These are phyloP conservation scores for Lablab purpureus DNA, from an alignment of 306 rosid species.

Conservation along the genomic window DNA sequence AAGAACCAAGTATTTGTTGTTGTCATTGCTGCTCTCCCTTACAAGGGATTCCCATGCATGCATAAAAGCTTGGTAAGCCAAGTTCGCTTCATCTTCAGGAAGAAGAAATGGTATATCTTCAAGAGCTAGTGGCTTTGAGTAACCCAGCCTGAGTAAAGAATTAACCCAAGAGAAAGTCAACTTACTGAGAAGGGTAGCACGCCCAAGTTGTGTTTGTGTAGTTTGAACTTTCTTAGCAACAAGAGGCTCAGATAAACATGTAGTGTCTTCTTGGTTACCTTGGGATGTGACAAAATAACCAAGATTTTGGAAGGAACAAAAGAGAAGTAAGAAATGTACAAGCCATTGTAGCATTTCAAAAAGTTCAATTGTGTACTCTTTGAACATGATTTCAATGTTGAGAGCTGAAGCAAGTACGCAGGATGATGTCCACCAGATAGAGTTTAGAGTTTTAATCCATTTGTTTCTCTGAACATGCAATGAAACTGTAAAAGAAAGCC, in stretches of 20 bases:
- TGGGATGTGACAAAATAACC: neutral
- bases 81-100: neutral
- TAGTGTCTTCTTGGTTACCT: neutral
- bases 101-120: conserved; percentile 5
- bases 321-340: conserved; percentile 19
- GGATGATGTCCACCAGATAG: conserved; percentile 10
- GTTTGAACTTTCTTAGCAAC: neutral
- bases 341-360: conserved; percentile 12
- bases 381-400: neutral
- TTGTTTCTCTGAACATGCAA: conserved; percentile 18
- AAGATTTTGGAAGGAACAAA: conserved; percentile 5
- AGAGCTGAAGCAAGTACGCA: conserved; percentile 17
- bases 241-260: neutral
- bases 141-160: conserved; percentile 7
- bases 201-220: neutral
- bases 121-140: conserved; percentile 12
- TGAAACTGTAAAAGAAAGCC: neutral
- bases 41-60: conserved; percentile 10
- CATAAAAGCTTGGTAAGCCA: neutral
- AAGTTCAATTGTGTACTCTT: neutral
- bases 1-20: neutral
- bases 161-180: conserved; percentile 26
- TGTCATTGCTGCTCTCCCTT: neutral
- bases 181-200: neutral
- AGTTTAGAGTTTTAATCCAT: neutral